These are phyloP conservation scores for Hypoxylon sp. DNA, from an alignment of 2,329 filamentous ascomycete genomes.

Conservation along the genomic window DNA sequence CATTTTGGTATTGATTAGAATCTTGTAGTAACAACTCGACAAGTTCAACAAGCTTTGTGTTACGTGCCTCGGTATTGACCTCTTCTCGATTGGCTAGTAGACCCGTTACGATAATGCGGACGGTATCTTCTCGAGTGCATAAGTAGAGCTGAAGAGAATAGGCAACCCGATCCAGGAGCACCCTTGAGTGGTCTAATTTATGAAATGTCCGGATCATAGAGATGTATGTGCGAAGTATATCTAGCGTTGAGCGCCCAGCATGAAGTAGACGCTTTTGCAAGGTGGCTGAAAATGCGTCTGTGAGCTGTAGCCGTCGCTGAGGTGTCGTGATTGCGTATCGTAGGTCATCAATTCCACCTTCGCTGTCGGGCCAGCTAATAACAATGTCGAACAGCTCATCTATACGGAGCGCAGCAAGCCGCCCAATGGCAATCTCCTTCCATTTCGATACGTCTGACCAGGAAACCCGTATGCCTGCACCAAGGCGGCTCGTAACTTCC, in stretches of 20 bases:
- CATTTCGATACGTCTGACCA: constrained; percentile 74
- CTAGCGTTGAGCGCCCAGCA: constrained; percentile 79
- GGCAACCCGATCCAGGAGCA: constrained; percentile 80
- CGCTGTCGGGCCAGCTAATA: constrained; percentile 78
- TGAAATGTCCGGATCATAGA: constrained; percentile 83
- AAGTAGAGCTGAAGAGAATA: constrained; percentile 81
- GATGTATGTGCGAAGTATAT: constrained; percentile 83
- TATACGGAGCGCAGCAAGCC: constrained; percentile 77
- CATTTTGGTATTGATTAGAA: constrained; percentile 66
- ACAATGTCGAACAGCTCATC: constrained; percentile 84
- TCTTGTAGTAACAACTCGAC: constrained; percentile 76
- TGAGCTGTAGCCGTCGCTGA: constrained; percentile 76
- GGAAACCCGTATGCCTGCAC: constrained; percentile 58
- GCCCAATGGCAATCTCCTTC: constrained; percentile 76
- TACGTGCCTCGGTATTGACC: constrained; percentile 55
- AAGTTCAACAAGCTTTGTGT: constrained; percentile 73
- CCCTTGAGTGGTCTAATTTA: constrained; percentile 80
- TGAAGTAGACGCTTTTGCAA: constrained; percentile 77
- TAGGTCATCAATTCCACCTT: constrained; percentile 80
- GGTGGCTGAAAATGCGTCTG: constrained; percentile 75
- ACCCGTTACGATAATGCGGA: constrained; percentile 81
- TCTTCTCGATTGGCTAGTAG: constrained; percentile 74
- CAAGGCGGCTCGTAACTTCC: constrained; percentile 68
- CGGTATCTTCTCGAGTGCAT: constrained; percentile 81
- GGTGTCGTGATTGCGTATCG: constrained; percentile 77